These are phyloP conservation scores for Helenozyma rhizophorensis DNA, from an alignment of 805 yeast genomes.

Conservation along the genomic window DNA sequence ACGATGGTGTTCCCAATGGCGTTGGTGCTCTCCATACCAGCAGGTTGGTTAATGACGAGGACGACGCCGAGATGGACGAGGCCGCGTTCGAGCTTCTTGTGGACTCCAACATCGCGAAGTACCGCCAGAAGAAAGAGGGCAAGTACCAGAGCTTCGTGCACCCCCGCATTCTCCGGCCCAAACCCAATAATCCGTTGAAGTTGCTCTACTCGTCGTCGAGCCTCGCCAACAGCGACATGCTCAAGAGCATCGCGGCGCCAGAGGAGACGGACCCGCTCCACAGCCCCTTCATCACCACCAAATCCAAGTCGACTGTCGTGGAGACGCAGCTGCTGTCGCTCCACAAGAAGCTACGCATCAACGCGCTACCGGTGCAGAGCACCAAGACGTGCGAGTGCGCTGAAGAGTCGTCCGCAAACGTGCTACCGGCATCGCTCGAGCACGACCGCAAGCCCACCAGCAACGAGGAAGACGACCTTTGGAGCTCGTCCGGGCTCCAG, in stretches of 20 bases:
- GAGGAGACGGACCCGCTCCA: constrained; percentile 4
- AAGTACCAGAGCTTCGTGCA: constrained; percentile 1
- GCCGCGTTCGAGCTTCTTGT: constrained; percentile 32
- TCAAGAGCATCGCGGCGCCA: constrained; percentile 3
- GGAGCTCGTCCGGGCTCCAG: constrained; percentile 24
- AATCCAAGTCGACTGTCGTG: constrained; percentile 36
- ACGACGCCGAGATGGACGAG: constrained; percentile 10
- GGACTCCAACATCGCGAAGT: constrained; percentile 27
- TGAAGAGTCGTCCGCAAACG: neutral
- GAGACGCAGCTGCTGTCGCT: constrained; percentile 34
- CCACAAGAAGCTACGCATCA: constrained; percentile 40
- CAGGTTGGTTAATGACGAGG: too few species aligned
- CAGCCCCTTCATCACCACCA: constrained; percentile 12
- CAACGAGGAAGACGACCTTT: constrained; percentile 16
- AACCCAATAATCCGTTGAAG: constrained; percentile 19
- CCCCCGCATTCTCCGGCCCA: too few species aligned
- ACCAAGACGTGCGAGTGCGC: neutral
- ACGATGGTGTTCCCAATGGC: too few species aligned
- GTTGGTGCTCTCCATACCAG: too few species aligned
- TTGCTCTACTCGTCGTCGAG: constrained; percentile 19
- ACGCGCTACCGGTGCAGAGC: constrained; percentile 18
- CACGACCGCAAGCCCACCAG: neutral
- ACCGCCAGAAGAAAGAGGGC: constrained; percentile 23
- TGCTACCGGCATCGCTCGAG: neutral
- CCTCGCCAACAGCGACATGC: constrained; percentile 1